phyloP scores from a whole-genome alignment of 208 protist species.

The Leishmania mexicana region DNA sequence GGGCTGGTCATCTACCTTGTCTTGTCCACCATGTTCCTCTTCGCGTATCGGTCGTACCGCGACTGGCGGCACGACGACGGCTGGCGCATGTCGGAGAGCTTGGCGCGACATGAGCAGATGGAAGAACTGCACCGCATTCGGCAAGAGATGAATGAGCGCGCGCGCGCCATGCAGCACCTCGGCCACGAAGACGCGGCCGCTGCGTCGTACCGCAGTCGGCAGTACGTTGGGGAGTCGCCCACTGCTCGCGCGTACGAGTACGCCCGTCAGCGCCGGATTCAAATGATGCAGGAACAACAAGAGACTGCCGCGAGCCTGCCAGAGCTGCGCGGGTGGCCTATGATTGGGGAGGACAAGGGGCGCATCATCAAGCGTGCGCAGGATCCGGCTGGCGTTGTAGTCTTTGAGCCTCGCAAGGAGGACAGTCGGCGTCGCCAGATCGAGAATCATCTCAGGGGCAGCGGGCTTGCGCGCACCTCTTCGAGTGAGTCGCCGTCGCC shows the following conservation, averaged over 20 bases:
- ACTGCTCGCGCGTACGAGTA: conserved; percentile 67
- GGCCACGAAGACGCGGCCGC: conserved; percentile 4
- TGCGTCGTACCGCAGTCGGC: conserved; percentile 17
- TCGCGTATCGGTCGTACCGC: conserved; percentile 63
- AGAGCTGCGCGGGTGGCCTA: conserved; percentile 67
- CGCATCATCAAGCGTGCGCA: conserved; percentile 59
- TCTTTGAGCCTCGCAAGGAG: conserved; percentile 66
- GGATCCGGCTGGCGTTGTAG: conserved; percentile 66
- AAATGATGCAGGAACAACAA: conserved; percentile 43
- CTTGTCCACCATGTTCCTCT: conserved; percentile 53
- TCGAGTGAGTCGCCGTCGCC: background rate
- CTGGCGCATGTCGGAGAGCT: conserved; percentile 77
- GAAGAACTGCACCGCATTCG: conserved; percentile 75
- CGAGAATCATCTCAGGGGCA: conserved; percentile 33
- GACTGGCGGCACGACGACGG: conserved; percentile 80
- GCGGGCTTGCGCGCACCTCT: conserved; percentile 1
- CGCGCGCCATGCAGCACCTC: conserved; percentile 25
- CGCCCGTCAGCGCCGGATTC: conserved; percentile 63
- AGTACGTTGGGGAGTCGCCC: conserved; percentile 38
- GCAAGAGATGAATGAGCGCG: conserved; percentile 70
- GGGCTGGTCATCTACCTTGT: conserved; percentile 74
- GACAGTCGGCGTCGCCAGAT: conserved; percentile 53
- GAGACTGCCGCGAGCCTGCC: conserved; percentile 14
- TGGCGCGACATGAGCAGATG: conserved; percentile 77
- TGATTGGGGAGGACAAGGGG: conserved; percentile 58